Conservation (phyloP, 2,329 filamentous ascomycete species). For the Nannizziopsis barbatae region DNA sequence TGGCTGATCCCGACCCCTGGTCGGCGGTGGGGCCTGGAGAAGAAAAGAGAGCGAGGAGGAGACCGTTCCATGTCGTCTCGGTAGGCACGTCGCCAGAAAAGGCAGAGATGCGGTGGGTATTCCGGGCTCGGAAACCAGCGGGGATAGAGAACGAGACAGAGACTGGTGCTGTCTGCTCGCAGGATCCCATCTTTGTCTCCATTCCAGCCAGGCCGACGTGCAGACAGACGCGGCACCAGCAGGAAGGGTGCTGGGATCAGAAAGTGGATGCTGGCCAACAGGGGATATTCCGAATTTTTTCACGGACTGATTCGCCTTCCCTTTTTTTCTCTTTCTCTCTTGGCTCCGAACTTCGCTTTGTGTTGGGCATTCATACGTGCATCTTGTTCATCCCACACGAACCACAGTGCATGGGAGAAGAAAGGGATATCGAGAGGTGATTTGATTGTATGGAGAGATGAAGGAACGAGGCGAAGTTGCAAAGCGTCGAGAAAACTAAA, state of each 20-base stretch:
- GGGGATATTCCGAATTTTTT: slow-evolving; percentile 12
- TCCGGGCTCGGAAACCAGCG: neutral
- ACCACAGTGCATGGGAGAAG: slow-evolving; percentile 4
- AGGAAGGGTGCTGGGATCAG: slow-evolving; percentile 14
- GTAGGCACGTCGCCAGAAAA: neutral
- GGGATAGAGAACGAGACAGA: neutral
- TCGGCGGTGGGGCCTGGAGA: slow-evolving; percentile 10
- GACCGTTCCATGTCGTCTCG: neutral
- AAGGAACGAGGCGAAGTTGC: neutral
- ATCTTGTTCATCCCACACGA: slow-evolving; percentile 17
- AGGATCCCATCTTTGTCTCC: slow-evolving; percentile 4
- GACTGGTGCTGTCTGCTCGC: neutral
- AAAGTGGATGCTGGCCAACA: slow-evolving; percentile 5
- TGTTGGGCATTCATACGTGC: slow-evolving; percentile 36
- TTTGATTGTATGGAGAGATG: neutral
- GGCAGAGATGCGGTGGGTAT: neutral
- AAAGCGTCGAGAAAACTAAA: too few species aligned
- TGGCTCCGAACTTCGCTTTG: slow-evolving; percentile 15
- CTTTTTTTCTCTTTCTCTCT: neutral
- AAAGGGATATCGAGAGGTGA: neutral
- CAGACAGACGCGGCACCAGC: slow-evolving; percentile 23
- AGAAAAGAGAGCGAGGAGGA: neutral
- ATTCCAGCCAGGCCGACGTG: slow-evolving; percentile 19
- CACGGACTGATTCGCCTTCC: slow-evolving; percentile 23
- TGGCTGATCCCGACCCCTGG: neutral